Evolutionary conservation across 2,329 filamentous ascomycete species (phyloP).

Genomic region (Fusarium armeniacum): DNA sequence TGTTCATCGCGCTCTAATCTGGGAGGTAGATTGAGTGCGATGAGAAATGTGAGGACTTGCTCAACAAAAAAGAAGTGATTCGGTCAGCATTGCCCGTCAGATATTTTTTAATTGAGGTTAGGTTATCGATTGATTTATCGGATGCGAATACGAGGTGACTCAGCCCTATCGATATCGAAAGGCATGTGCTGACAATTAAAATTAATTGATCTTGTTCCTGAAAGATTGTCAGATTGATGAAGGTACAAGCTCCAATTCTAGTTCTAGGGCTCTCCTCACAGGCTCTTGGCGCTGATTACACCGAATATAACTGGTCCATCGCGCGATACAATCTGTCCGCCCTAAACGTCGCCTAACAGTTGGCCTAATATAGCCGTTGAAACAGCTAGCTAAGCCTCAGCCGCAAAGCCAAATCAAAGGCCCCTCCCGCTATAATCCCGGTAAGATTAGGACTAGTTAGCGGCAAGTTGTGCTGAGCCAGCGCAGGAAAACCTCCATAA

Average conservation of each 20-base stretch:
- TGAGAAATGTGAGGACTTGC: neutral
- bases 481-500: no score
- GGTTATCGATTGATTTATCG: neutral
- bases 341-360: neutral
- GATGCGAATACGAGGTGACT: constrained; percentile 18
- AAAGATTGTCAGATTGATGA: neutral
- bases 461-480: no score
- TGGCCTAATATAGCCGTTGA: neutral
- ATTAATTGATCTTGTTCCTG: constrained; percentile 9
- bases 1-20: constrained; percentile 16
- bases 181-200: neutral
- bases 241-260: neutral
- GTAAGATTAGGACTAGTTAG: no score
- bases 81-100: constrained; percentile 13
- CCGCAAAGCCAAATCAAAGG: neutral
- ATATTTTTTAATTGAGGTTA: neutral
- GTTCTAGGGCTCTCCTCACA: neutral
- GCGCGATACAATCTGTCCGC: neutral
- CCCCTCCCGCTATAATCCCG: no score
- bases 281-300: neutral
- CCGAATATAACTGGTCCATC: neutral
- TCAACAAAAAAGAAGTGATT: constrained; percentile 1
- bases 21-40: rapidly evolving
- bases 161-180: constrained; percentile 11
- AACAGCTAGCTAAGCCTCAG: constrained; percentile 2